Evolutionary conservation across 805 yeast genomes (phyloP).

Genomic region (Yamadazyma kitorensis): DNA sequence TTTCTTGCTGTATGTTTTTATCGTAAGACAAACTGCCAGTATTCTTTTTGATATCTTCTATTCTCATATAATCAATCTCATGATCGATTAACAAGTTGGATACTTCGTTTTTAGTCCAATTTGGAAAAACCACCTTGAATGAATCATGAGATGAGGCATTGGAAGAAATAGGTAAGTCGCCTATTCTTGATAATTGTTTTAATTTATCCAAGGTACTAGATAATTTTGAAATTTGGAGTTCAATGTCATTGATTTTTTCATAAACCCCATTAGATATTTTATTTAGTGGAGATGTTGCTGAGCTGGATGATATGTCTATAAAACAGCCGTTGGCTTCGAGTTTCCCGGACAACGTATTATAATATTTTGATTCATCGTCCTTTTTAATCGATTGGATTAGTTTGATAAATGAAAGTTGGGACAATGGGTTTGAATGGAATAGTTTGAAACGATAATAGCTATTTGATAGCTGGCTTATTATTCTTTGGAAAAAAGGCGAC

Average conservation of each 20-base stretch:
- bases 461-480: too few species aligned
- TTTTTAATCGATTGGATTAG: slow-evolving; percentile 2
- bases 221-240: too few species aligned
- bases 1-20: not conserved
- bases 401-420: slow-evolving; percentile 3
- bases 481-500: too few species aligned
- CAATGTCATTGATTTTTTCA: too few species aligned
- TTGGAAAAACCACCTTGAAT: slow-evolving; percentile 4
- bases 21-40: not conserved
- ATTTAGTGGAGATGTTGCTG: too few species aligned
- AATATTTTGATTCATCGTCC: slow-evolving; percentile 8
- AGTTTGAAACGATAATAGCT: slow-evolving; percentile 1
- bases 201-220: slow-evolving; percentile 2
- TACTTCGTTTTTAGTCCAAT: slow-evolving; percentile 8
- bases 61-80: slow-evolving; percentile 5
- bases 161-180: slow-evolving; percentile 3
- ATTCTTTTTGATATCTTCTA: slow-evolving; percentile 1
- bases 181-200: slow-evolving; percentile 2
- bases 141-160: not conserved
- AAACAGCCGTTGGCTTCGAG: slow-evolving; percentile 11
- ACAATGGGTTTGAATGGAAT: not conserved
- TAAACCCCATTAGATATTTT: too few species aligned
- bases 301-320: slow-evolving; percentile 4
- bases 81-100: slow-evolving; percentile 7
- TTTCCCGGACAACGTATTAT: slow-evolving; percentile 6